These are phyloP conservation scores for Hippophae tibetana DNA, from an alignment of 306 rosid genomes.

Conservation along the genomic window DNA sequence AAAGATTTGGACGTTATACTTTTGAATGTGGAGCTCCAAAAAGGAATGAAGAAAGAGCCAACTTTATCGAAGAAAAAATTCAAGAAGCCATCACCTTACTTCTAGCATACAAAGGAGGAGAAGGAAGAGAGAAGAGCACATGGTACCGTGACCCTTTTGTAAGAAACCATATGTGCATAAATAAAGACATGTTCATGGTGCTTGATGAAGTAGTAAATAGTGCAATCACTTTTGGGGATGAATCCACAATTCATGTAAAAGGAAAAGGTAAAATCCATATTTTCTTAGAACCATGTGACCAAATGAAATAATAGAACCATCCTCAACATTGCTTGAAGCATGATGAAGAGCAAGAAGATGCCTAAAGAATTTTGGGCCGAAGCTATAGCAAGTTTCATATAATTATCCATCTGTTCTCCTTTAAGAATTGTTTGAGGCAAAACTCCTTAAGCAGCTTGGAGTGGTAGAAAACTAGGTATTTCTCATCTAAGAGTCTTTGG, in stretches of 20 bases:
- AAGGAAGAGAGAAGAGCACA: not conserved
- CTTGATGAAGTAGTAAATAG: not conserved
- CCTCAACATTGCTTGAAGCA: too few species aligned
- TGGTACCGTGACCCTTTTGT: not conserved
- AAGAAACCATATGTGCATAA: not conserved
- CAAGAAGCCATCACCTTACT: not conserved
- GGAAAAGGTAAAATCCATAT: constrained; percentile 1
- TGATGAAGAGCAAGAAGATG: too few species aligned
- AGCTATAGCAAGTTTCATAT: not conserved
- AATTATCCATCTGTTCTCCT: not conserved
- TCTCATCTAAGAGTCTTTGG: too few species aligned
- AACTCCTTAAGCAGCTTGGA: not conserved
- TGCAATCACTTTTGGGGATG: not conserved
- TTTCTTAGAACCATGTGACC: not conserved
- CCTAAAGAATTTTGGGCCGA: too few species aligned
- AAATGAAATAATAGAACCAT: not conserved
- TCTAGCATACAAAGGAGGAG: not conserved
- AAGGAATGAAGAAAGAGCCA: not conserved
- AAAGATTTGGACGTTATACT: constrained; percentile 5
- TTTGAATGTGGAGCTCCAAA: not conserved
- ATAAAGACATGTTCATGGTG: constrained; percentile 1
- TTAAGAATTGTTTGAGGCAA: not conserved
- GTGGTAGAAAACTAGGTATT: too few species aligned
- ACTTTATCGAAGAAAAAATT: not conserved
- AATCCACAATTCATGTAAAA: not conserved